phyloP scores from a whole-genome alignment of 805 yeast genomes.

The Wickerhamiella dianesei region DNA sequence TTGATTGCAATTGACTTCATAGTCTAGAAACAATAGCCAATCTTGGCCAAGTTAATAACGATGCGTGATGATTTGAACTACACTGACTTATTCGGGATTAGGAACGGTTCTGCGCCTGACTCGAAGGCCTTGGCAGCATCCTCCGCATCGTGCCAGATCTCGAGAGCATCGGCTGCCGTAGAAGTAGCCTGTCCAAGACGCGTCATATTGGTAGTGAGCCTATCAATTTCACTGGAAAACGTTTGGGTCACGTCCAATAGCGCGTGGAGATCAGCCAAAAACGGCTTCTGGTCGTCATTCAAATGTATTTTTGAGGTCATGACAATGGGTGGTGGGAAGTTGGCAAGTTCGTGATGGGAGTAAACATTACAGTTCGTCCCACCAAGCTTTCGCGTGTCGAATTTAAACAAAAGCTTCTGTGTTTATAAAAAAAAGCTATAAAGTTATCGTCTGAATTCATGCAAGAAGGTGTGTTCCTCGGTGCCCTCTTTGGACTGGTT shows the following conservation, averaged over 20 bases:
- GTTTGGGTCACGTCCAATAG: not conserved
- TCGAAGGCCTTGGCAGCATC: not conserved
- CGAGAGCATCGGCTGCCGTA: not conserved
- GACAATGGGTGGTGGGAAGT: too few species aligned
- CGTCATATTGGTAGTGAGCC: not conserved
- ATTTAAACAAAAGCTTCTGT: too few species aligned
- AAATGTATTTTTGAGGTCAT: too few species aligned
- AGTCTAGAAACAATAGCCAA: too few species aligned
- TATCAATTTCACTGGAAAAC: not conserved
- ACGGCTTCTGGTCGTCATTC: not conserved
- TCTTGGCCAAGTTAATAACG: too few species aligned
- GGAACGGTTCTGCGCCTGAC: not conserved
- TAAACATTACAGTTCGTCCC: too few species aligned
- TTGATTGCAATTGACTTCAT: too few species aligned
- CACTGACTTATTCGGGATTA: too few species aligned
- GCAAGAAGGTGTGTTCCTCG: conserved; percentile 15
- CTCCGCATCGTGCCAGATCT: not conserved
- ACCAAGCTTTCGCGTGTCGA: too few species aligned
- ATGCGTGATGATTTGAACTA: too few species aligned
- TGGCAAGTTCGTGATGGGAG: too few species aligned
- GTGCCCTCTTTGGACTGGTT: conserved; percentile 7
- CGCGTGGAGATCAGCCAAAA: not conserved
- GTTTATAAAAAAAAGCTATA: too few species aligned
- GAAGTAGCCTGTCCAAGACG: not conserved
- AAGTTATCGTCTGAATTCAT: conserved; percentile 11